phyloP scores from a whole-genome alignment of 1,284 basidiomycete species.

The Takashimella koratensis region DNA sequence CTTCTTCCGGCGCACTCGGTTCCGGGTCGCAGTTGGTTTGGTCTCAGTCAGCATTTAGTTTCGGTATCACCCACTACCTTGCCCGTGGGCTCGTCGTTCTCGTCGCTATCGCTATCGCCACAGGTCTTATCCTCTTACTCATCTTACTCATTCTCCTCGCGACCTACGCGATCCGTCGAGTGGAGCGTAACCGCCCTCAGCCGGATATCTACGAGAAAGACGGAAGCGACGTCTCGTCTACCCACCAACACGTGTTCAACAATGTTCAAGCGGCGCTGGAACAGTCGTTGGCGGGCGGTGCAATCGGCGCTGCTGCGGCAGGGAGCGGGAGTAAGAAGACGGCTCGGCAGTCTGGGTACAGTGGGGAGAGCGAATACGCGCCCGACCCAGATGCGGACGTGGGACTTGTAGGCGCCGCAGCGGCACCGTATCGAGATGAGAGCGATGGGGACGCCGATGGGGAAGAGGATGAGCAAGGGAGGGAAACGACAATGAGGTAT shows the following conservation, averaged over 20 bases:
- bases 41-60: constrained; percentile 71
- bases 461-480: constrained; percentile 51
- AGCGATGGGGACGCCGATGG: constrained; percentile 52
- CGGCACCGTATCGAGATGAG: constrained; percentile 9
- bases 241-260: constrained; percentile 73
- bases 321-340: not conserved
- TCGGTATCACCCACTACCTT: constrained; percentile 68
- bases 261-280: constrained; percentile 75
- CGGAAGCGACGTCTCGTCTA: constrained; percentile 56
- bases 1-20: constrained; percentile 66
- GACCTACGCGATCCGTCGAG: constrained; percentile 55
- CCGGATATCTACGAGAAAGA: constrained; percentile 60
- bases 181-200: constrained; percentile 48
- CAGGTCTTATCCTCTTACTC: constrained; percentile 88
- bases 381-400: constrained; percentile 45
- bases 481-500: constrained; percentile 46
- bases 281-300: constrained; percentile 39
- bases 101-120: constrained; percentile 93
- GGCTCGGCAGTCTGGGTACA: not conserved
- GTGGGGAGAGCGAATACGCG: not conserved
- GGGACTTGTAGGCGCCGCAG: constrained; percentile 55
- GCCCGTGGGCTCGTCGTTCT: constrained; percentile 91
- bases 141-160: constrained; percentile 86
- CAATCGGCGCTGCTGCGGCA: not conserved
- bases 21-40: constrained; percentile 74